Evolutionary conservation across 352 stramenopile species (phyloP), one percentile per base, ranked within the genome.

Genomic region (Elongisporangium prolatum): DNA sequence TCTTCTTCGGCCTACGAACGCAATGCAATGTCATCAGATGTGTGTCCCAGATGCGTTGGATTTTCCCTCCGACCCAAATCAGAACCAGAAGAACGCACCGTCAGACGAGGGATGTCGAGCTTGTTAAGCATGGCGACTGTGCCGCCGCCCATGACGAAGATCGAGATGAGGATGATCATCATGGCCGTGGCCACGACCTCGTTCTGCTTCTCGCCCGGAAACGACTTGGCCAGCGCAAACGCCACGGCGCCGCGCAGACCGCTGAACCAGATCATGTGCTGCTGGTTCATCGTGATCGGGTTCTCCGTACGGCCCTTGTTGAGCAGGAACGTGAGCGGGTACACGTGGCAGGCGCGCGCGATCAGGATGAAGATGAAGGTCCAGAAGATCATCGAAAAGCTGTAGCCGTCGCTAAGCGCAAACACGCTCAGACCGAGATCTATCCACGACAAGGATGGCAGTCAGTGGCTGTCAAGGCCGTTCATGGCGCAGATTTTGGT

Each of bases 191-290:
- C 79, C 37, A 91, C 83, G 48, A 98, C 88, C 61, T 94, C 77
- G 58, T 94, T 80, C 21, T 78, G 70, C 67, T 90, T 92, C 38
- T 92, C 80, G 17, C 82, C 75, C 9, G 95, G 91, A 64, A 98
- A 98, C 6, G 77, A 89, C 66, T 95, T 90, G 58, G 90, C 90
- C 56, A 95, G 77, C 24, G 90, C 87, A 64, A 97, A 98, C 0
- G 93, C 91, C 5, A 98, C 89, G 25, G 93, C 95, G 18, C 93
- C 93, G 21, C 95, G 87, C 49, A 98, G 77, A 11, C 95, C 95
- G 40, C 88, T 92, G 77, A 97, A 98, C 85, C 88, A 98, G 57
- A 98, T 91, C 88, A 98, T 96, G 74, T 97, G 88, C 62, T 96
- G 87, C 57, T 95, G 92, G 65, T 97, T 97, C 38, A 70, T 63